phyloP scores from a whole-genome alignment of 2,329 filamentous ascomycete species.

The Calonectria hongkongensis region DNA sequence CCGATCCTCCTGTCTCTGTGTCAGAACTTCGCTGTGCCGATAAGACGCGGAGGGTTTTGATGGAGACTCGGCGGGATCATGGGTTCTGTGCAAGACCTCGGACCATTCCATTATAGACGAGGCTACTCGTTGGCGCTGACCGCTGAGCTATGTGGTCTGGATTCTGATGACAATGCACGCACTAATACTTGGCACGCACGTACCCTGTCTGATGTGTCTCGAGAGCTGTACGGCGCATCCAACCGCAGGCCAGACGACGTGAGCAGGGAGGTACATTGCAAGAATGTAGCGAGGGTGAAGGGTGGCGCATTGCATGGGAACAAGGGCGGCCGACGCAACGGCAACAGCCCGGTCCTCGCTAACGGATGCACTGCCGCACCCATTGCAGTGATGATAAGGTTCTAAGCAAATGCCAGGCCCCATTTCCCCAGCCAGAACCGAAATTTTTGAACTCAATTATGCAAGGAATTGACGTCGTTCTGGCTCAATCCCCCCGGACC shows the following conservation, averaged over 20 bases:
- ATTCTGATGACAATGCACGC: constrained; percentile 17
- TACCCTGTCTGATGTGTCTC: constrained; percentile 12
- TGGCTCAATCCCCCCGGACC: neutral
- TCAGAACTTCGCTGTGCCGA: neutral
- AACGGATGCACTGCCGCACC: constrained; percentile 37
- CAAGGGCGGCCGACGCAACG: constrained; percentile 48
- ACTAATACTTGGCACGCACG: constrained; percentile 17
- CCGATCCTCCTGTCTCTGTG: neutral
- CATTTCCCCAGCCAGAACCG: constrained; percentile 6
- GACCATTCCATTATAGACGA: constrained; percentile 19
- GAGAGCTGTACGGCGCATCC: constrained; percentile 16
- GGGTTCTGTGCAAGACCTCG: neutral
- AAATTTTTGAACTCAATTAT: constrained; percentile 16
- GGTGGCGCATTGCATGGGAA: constrained; percentile 9
- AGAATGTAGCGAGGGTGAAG: neutral
- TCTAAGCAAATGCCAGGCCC: constrained; percentile 25
- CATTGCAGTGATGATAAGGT: constrained; percentile 31
- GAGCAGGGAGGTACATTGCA: constrained; percentile 13
- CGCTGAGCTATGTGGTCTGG: constrained; percentile 25
- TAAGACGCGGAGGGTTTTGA: constrained; percentile 9
- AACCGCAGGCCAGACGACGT: neutral
- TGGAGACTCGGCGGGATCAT: constrained; percentile 16
- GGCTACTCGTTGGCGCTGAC: constrained; percentile 20
- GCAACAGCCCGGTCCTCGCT: neutral
- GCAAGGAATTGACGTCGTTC: neutral